Evolutionary conservation across 768 basidiomycete species (phyloP).

Genomic region (Amylocystis lapponica): DNA sequence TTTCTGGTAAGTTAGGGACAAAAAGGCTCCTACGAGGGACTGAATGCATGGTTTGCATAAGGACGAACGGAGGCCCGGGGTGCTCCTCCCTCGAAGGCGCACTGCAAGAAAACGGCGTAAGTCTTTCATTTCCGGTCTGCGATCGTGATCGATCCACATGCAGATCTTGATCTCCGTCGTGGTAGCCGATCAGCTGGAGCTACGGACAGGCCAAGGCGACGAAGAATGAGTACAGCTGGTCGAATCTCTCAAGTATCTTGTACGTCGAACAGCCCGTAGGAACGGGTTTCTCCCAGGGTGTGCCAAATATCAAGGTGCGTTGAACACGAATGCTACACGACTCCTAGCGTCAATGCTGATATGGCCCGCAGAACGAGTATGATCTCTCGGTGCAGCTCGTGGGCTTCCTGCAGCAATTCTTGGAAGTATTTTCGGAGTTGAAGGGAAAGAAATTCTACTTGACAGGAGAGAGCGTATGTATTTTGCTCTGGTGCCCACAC

Average conservation of each 20-base stretch:
- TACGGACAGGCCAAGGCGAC: slow-evolving; percentile 59
- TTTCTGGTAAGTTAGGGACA: slow-evolving; percentile 59
- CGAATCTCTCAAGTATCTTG: slow-evolving; percentile 67
- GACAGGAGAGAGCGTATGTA: slow-evolving; percentile 67
- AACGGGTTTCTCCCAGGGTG: slow-evolving; percentile 71
- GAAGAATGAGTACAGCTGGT: slow-evolving; percentile 68
- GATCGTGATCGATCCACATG: too few relatives aligned
- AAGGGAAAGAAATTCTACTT: slow-evolving; percentile 69
- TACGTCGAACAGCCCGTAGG: slow-evolving; percentile 80
- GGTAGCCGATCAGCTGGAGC: slow-evolving; percentile 63
- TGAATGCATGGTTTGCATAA: background rate
- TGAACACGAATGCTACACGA: too few relatives aligned
- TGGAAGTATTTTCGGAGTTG: slow-evolving; percentile 67
- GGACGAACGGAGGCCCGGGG: slow-evolving; percentile 57
- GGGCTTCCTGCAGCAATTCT: slow-evolving; percentile 70
- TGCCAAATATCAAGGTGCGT: slow-evolving; percentile 44
- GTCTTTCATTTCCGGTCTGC: slow-evolving; percentile 27
- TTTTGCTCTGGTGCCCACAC: background rate
- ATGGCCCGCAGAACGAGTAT: slow-evolving; percentile 37
- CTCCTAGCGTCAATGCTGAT: background rate
- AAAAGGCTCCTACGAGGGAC: background rate
- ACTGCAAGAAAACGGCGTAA: slow-evolving; percentile 68
- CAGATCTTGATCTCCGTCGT: background rate
- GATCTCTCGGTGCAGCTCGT: slow-evolving; percentile 50
- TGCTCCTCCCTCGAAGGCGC: slow-evolving; percentile 70